Conservation (phyloP, 2,329 filamentous ascomycete species). For the Trichoderma citrinoviride region DNA sequence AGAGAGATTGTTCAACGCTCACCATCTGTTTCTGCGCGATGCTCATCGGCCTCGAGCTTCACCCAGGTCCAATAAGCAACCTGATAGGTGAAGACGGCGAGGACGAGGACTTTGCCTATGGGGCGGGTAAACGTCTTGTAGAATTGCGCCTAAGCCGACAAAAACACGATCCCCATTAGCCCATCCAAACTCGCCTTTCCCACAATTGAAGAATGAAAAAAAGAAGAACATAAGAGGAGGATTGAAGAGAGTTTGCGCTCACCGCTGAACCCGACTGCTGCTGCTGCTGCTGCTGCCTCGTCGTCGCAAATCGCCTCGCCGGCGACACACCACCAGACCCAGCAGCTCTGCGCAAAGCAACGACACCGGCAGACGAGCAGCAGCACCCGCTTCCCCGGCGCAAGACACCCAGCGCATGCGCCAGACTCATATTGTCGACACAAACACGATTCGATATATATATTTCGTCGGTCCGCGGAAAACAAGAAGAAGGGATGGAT, state of each 20-base stretch:
- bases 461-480: neutral
- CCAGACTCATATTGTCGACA: constrained; percentile 9
- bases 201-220: neutral
- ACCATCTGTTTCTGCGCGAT: constrained; percentile 59
- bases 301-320: constrained; percentile 30
- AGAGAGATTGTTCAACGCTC: no score
- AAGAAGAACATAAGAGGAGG: neutral
- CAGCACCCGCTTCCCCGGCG: neutral
- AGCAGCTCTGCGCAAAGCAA: neutral
- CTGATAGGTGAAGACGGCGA: constrained; percentile 77
- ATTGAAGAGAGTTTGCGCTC: constrained; percentile 23
- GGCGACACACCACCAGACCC: neutral
- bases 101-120: constrained; percentile 69
- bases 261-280: constrained; percentile 31
- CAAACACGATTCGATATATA: neutral
- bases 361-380: neutral
- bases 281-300: no score
- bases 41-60: constrained; percentile 71
- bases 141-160: constrained; percentile 55
- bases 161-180: neutral
- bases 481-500: no score
- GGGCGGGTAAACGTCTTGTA: constrained; percentile 74
- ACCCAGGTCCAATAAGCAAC: constrained; percentile 71
- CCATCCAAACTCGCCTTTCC: no score
- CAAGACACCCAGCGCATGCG: constrained; percentile 3